Base-by-base conservation (phyloP, 176 grass and related monocot genomes). In the Tillandsia fasciculata region DNA sequence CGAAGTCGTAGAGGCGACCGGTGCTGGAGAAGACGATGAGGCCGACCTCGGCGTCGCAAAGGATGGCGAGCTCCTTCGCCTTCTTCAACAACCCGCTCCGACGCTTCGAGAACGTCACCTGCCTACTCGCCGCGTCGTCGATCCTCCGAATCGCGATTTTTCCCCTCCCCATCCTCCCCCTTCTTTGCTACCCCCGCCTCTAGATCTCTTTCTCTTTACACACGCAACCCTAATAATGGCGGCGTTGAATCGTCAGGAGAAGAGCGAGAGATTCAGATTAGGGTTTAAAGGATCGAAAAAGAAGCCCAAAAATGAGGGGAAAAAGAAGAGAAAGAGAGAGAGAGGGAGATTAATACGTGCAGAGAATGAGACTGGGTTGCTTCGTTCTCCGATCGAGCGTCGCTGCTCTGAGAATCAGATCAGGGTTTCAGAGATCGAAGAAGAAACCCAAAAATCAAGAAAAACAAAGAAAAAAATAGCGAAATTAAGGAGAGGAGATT, bases 61-160 rank as follows among this genome's bases (percentile, higher is more conserved):
- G 82, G 33, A 42, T 42, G 33, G 33, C 33, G 76, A 90, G 83
- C 77, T 90, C 87, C 70, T 77, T 83, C 28, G 87, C 87, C 88
- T 91, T 91, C 78, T 91, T 91, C 63, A 91, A 57, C 64, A 91
- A 59, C 52, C 88, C 83, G 26, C 74, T 86, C 64, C 88, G 78
- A 53, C 88, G 76, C 78, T 91, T 91, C 17, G 84, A 91, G 78
- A 91, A 91, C 20, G 83, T 91, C 70, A 91, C 88, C 76, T 91
- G 88, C 71, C 88, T 83, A 70, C 81, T 87, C 42, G 88, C 87
- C 50, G 74, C 75, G 88, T 91, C 81, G 70, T 91, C 84, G 24
- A 91, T 91, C 78, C 88, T 81, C 74, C 84, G 84, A 17, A 91
- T 83, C 74, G 50, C 74, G 23, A 87, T 81, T 77, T 87, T 91